These are phyloP conservation scores for Chara braunii DNA, from an alignment of 139 green algal genomes.

Conservation along the genomic window DNA sequence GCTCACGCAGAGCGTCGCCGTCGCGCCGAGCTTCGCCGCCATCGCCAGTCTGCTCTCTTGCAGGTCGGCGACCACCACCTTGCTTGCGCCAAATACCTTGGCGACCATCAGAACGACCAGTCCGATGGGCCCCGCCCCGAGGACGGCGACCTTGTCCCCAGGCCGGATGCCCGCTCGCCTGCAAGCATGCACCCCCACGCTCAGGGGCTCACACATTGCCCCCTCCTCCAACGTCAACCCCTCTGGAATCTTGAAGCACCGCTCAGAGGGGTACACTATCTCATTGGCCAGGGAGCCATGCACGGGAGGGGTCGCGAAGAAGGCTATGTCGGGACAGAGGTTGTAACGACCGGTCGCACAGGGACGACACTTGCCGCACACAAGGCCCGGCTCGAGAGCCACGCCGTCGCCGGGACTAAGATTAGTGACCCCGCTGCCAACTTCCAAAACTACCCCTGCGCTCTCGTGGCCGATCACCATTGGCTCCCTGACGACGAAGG, in stretches of 20 bases:
- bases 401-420: constrained; percentile 15
- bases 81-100: constrained; percentile 47
- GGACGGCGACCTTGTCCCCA: constrained; percentile 46
- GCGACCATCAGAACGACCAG: constrained; percentile 49
- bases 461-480: constrained; percentile 35
- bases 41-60: constrained; percentile 5
- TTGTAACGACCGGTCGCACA: constrained; percentile 39
- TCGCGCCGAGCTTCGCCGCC: constrained; percentile 14
- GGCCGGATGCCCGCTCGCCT: constrained; percentile 35
- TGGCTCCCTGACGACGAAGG: constrained; percentile 12
- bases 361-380: constrained; percentile 19
- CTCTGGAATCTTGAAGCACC: constrained; percentile 53
- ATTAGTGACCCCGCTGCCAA: constrained; percentile 9
- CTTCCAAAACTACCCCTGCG: constrained; percentile 14
- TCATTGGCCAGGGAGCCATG: constrained; percentile 47
- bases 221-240: constrained; percentile 50
- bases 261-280: constrained; percentile 45
- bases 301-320: constrained; percentile 43
- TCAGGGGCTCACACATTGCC: constrained; percentile 57
- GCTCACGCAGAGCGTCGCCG: background rate
- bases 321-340: constrained; percentile 27
- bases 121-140: constrained; percentile 57
- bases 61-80: constrained; percentile 47
- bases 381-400: constrained; percentile 32
- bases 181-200: constrained; percentile 51